Conservation (phyloP, 768 basidiomycete genomes). For the Terana coerulea region DNA sequence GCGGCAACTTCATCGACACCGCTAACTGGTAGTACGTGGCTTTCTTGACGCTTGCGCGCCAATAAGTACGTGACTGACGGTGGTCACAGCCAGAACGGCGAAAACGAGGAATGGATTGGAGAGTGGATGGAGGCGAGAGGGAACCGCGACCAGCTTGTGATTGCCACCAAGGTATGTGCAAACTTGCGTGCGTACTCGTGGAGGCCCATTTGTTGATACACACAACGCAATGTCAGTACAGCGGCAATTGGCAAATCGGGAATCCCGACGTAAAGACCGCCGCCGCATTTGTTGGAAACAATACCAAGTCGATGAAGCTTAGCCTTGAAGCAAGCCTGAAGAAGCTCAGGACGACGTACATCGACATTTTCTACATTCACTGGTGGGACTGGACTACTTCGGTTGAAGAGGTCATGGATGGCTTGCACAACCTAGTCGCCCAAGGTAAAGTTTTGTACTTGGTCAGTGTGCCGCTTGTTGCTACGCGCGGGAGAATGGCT, state of each 20-base stretch:
- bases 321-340: constrained; percentile 29
- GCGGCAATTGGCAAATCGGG: not conserved
- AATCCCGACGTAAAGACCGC: not conserved
- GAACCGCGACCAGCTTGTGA: constrained; percentile 34
- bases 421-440: constrained; percentile 31
- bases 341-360: constrained; percentile 37
- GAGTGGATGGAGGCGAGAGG: constrained; percentile 31
- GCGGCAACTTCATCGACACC: constrained; percentile 48
- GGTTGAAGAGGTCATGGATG: constrained; percentile 36
- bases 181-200: not conserved
- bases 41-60: not conserved
- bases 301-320: constrained; percentile 28
- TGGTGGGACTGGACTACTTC: constrained; percentile 35
- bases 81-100: constrained; percentile 17
- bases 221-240: no score
- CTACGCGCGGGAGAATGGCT: not conserved
- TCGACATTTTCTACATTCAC: constrained; percentile 43
- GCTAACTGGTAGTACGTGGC: constrained; percentile 38
- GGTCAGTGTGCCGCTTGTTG: not conserved
- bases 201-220: not conserved
- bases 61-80: not conserved
- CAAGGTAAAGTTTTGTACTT: constrained; percentile 32
- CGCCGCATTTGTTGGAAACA: constrained; percentile 36
- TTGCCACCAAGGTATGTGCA: constrained; percentile 22
- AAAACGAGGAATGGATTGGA: constrained; percentile 31